Base-by-base conservation (phyloP, 164 flowering plant species). In the Saururus chinensis region DNA sequence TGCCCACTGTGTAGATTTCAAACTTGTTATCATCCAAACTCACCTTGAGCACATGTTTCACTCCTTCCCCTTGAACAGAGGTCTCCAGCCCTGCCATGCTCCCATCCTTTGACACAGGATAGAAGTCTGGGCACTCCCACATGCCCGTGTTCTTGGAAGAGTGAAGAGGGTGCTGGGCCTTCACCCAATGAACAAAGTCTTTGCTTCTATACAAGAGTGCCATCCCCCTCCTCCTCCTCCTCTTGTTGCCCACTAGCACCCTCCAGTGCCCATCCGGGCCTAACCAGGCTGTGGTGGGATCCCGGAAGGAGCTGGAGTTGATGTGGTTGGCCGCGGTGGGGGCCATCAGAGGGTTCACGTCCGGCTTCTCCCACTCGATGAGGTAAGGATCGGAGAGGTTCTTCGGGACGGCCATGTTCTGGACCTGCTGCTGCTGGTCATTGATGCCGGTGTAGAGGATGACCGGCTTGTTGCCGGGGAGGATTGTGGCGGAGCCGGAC, bases 71-170 rank as follows among this genome's bases (percentile, higher is more conserved):
- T 0, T 0, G 8, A 8, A 30, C 66, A 0, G 89, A 84, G 0
- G 87, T 66, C 21, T 89, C 96, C 64, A 87, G 23, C n/a, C 98
- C 98, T 0, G 25, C 25, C 23, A 26, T 49, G 1, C 41, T 45
- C 2, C 78, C 77, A 0, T 45, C 7, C 40, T 67, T 4, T 0
- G 76, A 42, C 20, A 92, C 87, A 0, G 98, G 96, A 62, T 25
- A 91, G 60, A 88, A 88, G 60, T 91, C 98, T 0, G 95, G 95
- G 68, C 98, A 91, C 61, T 91, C 96, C 92, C 90, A 88, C 84
- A 81, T 92, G 0, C 98, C 98, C 0, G 86, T 81, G 0, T 60
- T 26, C 0, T 73, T 20, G 0, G 30, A 4, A 0, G 89, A 82
- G 64, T 91, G 96, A 12, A 91, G 21, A 0, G 93, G 89, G 57